phyloP scores from a whole-genome alignment of 2,329 filamentous ascomycete genomes.

The Grosmannia serpens region DNA sequence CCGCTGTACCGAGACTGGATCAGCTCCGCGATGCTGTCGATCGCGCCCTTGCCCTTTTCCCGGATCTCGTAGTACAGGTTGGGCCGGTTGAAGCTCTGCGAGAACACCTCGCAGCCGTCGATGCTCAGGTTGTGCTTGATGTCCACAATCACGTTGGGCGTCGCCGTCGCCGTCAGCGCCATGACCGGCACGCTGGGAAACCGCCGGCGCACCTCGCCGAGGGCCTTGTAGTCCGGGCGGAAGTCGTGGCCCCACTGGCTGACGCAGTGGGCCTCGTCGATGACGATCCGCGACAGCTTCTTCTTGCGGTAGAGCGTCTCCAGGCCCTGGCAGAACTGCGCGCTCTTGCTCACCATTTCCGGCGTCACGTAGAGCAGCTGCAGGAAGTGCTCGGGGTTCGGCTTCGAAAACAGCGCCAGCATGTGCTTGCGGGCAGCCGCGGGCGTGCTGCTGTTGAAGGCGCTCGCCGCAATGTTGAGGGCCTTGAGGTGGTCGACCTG shows the following conservation, averaged over 20 bases:
- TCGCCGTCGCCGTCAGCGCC: constrained; percentile 91
- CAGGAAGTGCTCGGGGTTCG: constrained; percentile 61
- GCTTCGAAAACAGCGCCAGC: constrained; percentile 49
- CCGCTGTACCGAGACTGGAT: constrained; percentile 60
- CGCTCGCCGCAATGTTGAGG: constrained; percentile 64
- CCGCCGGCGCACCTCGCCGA: constrained; percentile 60
- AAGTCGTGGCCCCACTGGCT: constrained; percentile 99
- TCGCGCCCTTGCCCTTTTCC: constrained; percentile 51
- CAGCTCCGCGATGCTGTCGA: constrained; percentile 44
- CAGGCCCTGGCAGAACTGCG: constrained; percentile 54
- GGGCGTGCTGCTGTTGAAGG: constrained; percentile 69
- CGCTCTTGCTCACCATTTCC: constrained; percentile 86
- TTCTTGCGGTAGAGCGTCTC: constrained; percentile 54
- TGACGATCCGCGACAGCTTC: constrained; percentile 80
- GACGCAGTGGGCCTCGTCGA: constrained; percentile 98
- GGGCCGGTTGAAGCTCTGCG: constrained; percentile 93
- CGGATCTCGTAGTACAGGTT: constrained; percentile 85
- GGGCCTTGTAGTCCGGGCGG: constrained; percentile 82
- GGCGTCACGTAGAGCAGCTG: constrained; percentile 92
- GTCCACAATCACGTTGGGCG: constrained; percentile 82
- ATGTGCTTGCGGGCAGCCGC: constrained; percentile 53
- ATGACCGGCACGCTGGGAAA: constrained; percentile 80
- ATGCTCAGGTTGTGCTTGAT: constrained; percentile 89
- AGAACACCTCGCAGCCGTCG: constrained; percentile 63
- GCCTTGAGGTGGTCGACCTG: constrained; percentile 75